phyloP scores from a whole-genome alignment of 768 basidiomycete species.

The Agrocybe praecox region DNA sequence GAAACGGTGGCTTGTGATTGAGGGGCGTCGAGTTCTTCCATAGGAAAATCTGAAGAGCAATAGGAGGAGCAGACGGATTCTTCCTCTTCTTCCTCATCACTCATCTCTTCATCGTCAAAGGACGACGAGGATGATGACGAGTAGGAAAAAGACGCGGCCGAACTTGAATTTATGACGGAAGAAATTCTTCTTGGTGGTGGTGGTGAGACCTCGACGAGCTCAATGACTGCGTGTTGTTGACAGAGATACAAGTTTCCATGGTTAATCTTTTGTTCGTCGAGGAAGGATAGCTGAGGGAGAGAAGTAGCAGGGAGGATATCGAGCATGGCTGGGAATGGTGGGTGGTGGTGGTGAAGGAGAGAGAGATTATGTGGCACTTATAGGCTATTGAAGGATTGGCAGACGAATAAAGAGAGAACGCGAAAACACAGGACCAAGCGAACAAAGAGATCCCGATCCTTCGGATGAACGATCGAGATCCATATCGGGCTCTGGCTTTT shows the following conservation, averaged over 20 bases:
- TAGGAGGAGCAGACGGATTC: conserved; percentile 62
- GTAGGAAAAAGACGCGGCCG: conserved; percentile 40
- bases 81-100: conserved; percentile 44
- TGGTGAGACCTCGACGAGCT: conserved; percentile 69
- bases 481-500: conserved; percentile 18
- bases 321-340: conserved; percentile 19
- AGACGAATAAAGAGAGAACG: conserved; percentile 1
- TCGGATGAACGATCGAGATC: conserved; percentile 17
- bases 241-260: conserved; percentile 46
- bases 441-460: conserved; percentile 14
- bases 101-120: conserved; percentile 33
- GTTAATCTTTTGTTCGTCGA: conserved; percentile 33
- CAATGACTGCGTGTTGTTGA: conserved; percentile 66
- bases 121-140: conserved; percentile 39
- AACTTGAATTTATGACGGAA: conserved; percentile 36
- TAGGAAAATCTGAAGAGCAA: conserved; percentile 65
- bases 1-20: conserved; percentile 20
- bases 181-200: conserved; percentile 52
- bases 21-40: conserved; percentile 29
- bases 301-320: conserved; percentile 19
- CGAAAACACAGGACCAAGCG: conserved; percentile 12
- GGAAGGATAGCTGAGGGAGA: conserved; percentile 16
- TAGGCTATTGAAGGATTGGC: not conserved
- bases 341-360: conserved; percentile 7
- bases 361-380: conserved; percentile 22